Evolutionary conservation across 78 protist species (phyloP), one percentile per base, ranked within the genome.

Genomic region (Acrasis kona): DNA sequence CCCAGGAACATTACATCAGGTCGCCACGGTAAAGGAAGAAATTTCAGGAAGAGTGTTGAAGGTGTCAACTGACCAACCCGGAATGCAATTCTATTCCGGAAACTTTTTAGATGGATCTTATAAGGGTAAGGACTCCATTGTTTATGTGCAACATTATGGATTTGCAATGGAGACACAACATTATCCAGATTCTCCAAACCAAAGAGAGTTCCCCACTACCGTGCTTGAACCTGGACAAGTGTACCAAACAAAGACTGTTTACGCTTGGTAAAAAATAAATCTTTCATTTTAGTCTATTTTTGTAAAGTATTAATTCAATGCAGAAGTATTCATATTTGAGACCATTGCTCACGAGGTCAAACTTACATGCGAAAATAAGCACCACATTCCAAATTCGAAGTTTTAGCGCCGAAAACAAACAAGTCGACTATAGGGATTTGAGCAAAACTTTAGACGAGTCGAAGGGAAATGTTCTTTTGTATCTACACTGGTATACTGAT

Each of bases 151-250:
- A 7, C 78, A 40, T 10, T 75, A 39, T 80, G 84, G 77, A n/a
- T n/a, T 80, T 77, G 58, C 81, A 73, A 36, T 80, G 9, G 84
- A 80, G 57, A 28, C 68, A 27, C 84, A 80, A 70, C 84, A 80
- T n/a, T 82, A 66, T 32, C 84, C 84, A 19, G 83, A 80, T 70
- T 80, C 84, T 57, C 70, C 76, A 29, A 78, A 80, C 81, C 84
- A 50, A 19, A 29, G 66, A 12, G 64, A 68, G n/a, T 80, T 80
- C 77, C 84, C 84, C 10, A 32, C 82, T 9, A 79, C 76, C 19
- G 4, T 82, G 6, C 73, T 80, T 10, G 27, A 29, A 31, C 68
- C 68, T n/a, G 80, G 84, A 12, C 78, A 78, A 28, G 5, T 6
- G 30, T 80, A 78, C 9, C 39, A n/a, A 5, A 71, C 58, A n/a